A percentile compares a stretch with the other conserved stretches of the same genome.
Conservation (phyloP, 352 stramenopile genomes). For the Saprolegnia parasitica region DNA sequence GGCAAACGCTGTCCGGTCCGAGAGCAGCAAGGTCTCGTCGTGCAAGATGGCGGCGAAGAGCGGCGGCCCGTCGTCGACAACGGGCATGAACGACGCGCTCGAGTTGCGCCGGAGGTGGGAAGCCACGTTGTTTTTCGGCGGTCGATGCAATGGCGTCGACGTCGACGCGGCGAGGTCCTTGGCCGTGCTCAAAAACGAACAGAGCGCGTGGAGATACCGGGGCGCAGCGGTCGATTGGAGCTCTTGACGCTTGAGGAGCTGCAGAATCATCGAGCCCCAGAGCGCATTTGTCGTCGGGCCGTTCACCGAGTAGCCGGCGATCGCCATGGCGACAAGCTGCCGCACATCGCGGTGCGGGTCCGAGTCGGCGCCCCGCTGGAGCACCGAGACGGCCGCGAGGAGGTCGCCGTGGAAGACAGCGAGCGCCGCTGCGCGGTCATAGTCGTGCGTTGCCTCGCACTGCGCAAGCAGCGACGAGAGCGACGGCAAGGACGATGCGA, state of each 20-base stretch:
- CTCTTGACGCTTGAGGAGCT: constrained; percentile 70
- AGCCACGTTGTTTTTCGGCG: neutral
- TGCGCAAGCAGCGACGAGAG: constrained; percentile 53
- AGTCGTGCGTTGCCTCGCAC: constrained; percentile 61
- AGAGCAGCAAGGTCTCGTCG: constrained; percentile 78
- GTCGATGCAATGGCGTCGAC: neutral
- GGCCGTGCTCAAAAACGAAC: constrained; percentile 62
- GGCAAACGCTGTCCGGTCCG: constrained; percentile 88
- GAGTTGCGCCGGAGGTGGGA: constrained; percentile 8
- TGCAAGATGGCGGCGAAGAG: constrained; percentile 77
- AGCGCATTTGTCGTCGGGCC: constrained; percentile 39
- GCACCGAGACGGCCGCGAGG: constrained; percentile 49
- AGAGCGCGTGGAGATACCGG: constrained; percentile 77
- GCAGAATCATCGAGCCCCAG: constrained; percentile 74
- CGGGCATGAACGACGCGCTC: neutral
- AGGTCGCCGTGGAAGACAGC: constrained; percentile 84
- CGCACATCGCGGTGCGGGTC: constrained; percentile 68
- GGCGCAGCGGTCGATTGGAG: constrained; percentile 54
- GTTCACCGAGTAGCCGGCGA: constrained; percentile 67
- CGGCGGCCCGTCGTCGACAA: constrained; percentile 24
- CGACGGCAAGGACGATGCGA: constrained; percentile 34
- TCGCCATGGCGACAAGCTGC: constrained; percentile 85
- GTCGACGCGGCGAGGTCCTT: constrained; percentile 34
- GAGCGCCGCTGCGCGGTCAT: constrained; percentile 59
- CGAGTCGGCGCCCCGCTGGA: constrained; percentile 67